Conservation (phyloP, 2,329 filamentous ascomycete genomes). For the Graphilbum ipis-grandicollis region DNA sequence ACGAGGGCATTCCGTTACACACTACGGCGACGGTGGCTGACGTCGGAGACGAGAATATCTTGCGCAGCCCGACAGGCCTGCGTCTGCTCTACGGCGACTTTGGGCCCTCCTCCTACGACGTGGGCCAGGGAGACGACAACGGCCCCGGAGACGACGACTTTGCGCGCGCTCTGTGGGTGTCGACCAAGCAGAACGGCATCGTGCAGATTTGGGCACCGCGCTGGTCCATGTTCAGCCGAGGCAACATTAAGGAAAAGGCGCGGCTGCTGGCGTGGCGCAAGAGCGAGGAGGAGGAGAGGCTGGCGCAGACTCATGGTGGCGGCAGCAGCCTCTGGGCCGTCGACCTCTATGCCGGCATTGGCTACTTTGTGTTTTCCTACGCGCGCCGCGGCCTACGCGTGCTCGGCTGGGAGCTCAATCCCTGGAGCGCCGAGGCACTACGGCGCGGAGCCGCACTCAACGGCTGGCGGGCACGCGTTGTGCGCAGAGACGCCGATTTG, state of each 20-base stretch:
- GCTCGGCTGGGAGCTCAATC: conserved; percentile 80
- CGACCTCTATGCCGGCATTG: conserved; percentile 84
- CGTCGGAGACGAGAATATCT: conserved; percentile 49
- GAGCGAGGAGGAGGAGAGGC: background rate
- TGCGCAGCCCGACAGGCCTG: conserved; percentile 57
- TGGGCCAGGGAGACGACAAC: background rate
- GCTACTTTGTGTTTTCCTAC: conserved; percentile 86
- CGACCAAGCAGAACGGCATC: conserved; percentile 62
- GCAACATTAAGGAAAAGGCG: conserved; percentile 80
- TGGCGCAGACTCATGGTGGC: background rate
- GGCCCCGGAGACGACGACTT: conserved; percentile 35
- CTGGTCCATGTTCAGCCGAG: conserved; percentile 88
- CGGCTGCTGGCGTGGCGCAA: conserved; percentile 42
- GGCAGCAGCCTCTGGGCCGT: conserved; percentile 31
- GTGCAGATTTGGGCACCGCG: conserved; percentile 72
- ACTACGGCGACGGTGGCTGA: too few relatives aligned
- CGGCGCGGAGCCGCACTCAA: conserved; percentile 56
- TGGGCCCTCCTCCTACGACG: conserved; percentile 25
- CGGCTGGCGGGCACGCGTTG: conserved; percentile 42
- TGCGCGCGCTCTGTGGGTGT: conserved; percentile 56
- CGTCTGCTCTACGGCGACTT: conserved; percentile 59
- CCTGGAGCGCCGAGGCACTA: conserved; percentile 72
- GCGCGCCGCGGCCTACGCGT: conserved; percentile 53
- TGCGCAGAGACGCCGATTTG: conserved; percentile 23
- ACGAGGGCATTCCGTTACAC: conserved; percentile 39